Evolutionary conservation across 2,329 filamentous ascomycete species (phyloP), one percentile per base, ranked within the genome.

Genomic region (Phialemoniopsis sp.): DNA sequence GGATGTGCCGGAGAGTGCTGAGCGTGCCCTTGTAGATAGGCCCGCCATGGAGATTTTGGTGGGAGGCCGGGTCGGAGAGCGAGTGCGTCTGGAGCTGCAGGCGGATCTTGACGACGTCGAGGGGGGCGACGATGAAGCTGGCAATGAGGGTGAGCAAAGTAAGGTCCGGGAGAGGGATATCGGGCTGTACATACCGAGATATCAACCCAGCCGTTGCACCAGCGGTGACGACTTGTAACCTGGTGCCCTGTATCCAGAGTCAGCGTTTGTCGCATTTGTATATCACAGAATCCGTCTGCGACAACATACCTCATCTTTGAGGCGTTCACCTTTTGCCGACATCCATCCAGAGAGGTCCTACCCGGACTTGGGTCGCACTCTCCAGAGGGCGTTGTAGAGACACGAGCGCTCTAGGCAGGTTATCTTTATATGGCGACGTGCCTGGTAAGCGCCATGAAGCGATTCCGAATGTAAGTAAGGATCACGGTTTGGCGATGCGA

Each of bases 101-200:
- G 34, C 93, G 87, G 66, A 98, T 98, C 72, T 98, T 97, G 67
- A 97, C 82, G 46, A 98, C 93, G 63, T 98, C 93, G 50, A 98
- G 85, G 38, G 93, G 93, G 14, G 93, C 89, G 58, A 97, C 85
- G 57, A 93, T 80, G 71, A 98, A 97, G 59, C 87, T 89, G 51
- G 8, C 13, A 16, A 36, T 3, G 35, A 36, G 18, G 17, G 45
- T 55, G 15, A n/a, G 13, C 19, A 28, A 28, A 36, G 28, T 42
- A 55, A 45, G 40, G 8, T 32, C 8, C 8, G 35, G 16, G 29
- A 32, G 19, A 8, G 26, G 14, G 13, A 34, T 15, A 10, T 29
- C 19, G 21, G 29, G 36, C 37, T 36, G n/a, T n/a, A 40, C 59
- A 40, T 73, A 89, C 85, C 90, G 85, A 39, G 93, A 93, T 47